Base-by-base conservation (phyloP, 371 early-diverging fungal genomes). In the Sanchytrium tribonematis region DNA sequence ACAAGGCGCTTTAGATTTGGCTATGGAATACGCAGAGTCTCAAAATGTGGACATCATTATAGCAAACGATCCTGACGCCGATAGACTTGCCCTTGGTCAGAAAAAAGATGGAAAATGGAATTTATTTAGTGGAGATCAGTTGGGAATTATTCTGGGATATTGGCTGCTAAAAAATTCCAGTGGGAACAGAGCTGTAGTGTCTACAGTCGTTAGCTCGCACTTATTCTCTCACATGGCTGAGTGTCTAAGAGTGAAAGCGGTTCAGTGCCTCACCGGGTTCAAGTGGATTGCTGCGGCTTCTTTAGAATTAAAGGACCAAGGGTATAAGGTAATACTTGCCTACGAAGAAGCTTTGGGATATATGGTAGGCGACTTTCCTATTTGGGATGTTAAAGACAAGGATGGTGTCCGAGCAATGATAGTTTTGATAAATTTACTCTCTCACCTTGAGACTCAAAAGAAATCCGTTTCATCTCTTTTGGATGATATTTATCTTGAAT, bases 41-140 rank as follows among this genome's bases (percentile, higher is more conserved):
- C 71, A 72, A 31, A 77, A 77, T 28, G 80, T 82, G 29, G 74
- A 70, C 5, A 74, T 93, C 30, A 88, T 95, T n/a, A 75, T 95
- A 31, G 93, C 95, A n/a, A 95, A 93, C 75, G 96, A 95, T 74
- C 96, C 96, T 0, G 96, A 95, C 78, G 96, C 92, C n/a, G 96
- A 95, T 76, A 83, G 96, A 30, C 82, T 95, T 66, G 89, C 93
- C 0, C 84, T 86, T 31, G 90, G 91, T 48, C 92, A 94, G 78
- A 81, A 81, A 74, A 82, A 29, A 66, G 78, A 78, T 66, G 86
- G 85, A 31, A 78, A 82, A 72, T 95, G 94, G 94, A 74, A 80
- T 29, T 72, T 85, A 30, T 90, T 91, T 31, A 87, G 84, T 22
- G 96, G 95, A 67, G 90, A 95, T 74, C 86, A 94, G 78, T 84